Evolutionary conservation across 176 grass and related monocot genomes (phyloP), one percentile per base, ranked within the genome.

Genomic region (Lolium rigidum): DNA sequence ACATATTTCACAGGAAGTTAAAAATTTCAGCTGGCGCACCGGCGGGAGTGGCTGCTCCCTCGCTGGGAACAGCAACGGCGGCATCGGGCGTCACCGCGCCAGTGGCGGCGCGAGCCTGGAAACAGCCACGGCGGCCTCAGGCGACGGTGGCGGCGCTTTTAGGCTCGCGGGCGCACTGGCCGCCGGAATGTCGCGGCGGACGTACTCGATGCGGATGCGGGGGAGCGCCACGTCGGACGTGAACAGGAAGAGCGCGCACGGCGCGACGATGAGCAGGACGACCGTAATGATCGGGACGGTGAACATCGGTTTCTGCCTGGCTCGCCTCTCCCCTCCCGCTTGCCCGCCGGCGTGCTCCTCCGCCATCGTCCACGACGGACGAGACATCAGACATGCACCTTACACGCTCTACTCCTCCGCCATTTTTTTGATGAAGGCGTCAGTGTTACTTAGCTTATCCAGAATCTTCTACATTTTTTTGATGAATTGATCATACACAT

Each of bases 151-250:
- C 41, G 41, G 41, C 25, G 12, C 24, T 35, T 35, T 35, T 17
- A 57, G 54, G 61, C 39, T 54, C 57, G 14, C 38, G 22, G 35
- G 89, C 74, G 79, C 12, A 7, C 2, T 18, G 31, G 31, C 31
- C 31, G 15, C 26, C 28, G 62, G 84, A 18, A 38, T 24, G 25
- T 55, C 49, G 41, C 55, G 55, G 56, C 10, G 5, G 18, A 4
- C 76, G 64, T 82, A 92, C 72, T 85, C 83, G 55, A 92, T 79
- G 65, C 89, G 76, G 85, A 91, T 75, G 60, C 89, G 89, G 12
- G 89, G 89, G 76, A 91, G 25, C 39, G 26, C 54, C 21, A 86
- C 11, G 81, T 76, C 76, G 60, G 85, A 76, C 26, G 83, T 61
- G 77, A 90, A 10, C 38, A 87, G 5, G 84, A 91, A 87, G 41